Evolutionary conservation across 1,139 yeast genomes (phyloP), one percentile per base, ranked within the genome.

Genomic region (Hyphopichia fennica): DNA sequence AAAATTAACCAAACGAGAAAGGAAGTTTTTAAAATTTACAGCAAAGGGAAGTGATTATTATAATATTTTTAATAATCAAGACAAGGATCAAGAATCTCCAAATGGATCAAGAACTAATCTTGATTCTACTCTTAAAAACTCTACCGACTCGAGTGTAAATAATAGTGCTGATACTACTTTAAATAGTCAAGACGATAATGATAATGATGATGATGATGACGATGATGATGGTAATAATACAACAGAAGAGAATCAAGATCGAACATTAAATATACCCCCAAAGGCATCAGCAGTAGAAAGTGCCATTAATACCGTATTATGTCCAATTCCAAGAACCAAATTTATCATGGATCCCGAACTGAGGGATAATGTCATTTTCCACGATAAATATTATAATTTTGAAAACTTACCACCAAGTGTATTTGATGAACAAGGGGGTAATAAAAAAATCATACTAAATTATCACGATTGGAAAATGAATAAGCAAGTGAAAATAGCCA

Each of bases 311-410:
- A 62, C 75, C 1, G 47, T 73, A 2, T 48, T 73, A n/a, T 66
- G 73, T 44, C 79, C 79, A 0, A 57, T 65, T n/a, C 79, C 79
- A 0, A 60, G 72, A 2, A 48, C 49, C 9, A 49, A 57, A 10
- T 73, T 53, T 46, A 58, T 74, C 13, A 46, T 60, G 32, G 54
- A 67, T 18, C 79, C 79, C 0, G 62, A 59, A 0, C 46, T 67
- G 1, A 68, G 96, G 32, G 65, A 69, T 22, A 77, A 76, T 29
- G 75, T 79, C 1, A 82, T 88, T 10, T 72, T 93, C 51, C 99
- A 93, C 60, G 99, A 93, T 57, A 81, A 84, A 51, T 68, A 81
- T 19, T 93, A 93, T 61, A 70, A 66, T 30, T 86, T 82, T 45
- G 63, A 70, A 3, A 87, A 84, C 51, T 62, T 86, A 2, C 96